Conservation (phyloP, 2,329 filamentous ascomycete genomes). For the Aspergillus quadrilineatus region DNA sequence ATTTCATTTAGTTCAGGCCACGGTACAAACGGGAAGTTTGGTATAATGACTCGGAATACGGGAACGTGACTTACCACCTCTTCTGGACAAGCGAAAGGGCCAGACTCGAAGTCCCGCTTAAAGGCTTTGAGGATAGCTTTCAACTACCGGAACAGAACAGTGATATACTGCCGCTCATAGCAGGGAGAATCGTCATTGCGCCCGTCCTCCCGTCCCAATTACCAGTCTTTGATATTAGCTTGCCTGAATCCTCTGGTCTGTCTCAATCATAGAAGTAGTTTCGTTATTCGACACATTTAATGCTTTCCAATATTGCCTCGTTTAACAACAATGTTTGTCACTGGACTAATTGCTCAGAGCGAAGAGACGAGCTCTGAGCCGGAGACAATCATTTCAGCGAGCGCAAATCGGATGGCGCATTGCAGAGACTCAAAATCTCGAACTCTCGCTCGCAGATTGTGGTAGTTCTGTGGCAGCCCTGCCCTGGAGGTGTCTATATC, state of each 20-base stretch:
- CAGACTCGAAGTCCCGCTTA: slow-evolving; percentile 62
- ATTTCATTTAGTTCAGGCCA: slow-evolving; percentile 61
- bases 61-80: slow-evolving; percentile 66
- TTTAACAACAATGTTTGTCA: slow-evolving; percentile 64
- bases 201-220: slow-evolving; percentile 68
- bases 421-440: slow-evolving; percentile 49
- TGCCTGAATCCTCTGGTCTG: slow-evolving; percentile 64
- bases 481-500: slow-evolving; percentile 51
- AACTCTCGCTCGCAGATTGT: slow-evolving; percentile 41
- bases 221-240: slow-evolving; percentile 48
- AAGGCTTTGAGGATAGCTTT: slow-evolving; percentile 72
- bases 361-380: slow-evolving; percentile 44
- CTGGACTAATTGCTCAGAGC: slow-evolving; percentile 41
- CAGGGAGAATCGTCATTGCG: slow-evolving; percentile 80
- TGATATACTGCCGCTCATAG: slow-evolving; percentile 61
- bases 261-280: slow-evolving; percentile 61
- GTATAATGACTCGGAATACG: slow-evolving; percentile 71
- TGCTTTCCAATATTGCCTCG: slow-evolving; percentile 52
- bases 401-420: slow-evolving; percentile 46
- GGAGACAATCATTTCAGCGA: slow-evolving; percentile 34
- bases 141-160: slow-evolving; percentile 34
- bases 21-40: slow-evolving; percentile 53
- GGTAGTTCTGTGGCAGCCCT: slow-evolving; percentile 61
- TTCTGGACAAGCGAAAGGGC: slow-evolving; percentile 56
- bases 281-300: slow-evolving; percentile 61